A percentile compares a stretch with the other conserved stretches of the same genome.
These are phyloP conservation scores for Pezicula carpinea DNA, from an alignment of 2,329 filamentous ascomycete genomes.

Conservation along the genomic window DNA sequence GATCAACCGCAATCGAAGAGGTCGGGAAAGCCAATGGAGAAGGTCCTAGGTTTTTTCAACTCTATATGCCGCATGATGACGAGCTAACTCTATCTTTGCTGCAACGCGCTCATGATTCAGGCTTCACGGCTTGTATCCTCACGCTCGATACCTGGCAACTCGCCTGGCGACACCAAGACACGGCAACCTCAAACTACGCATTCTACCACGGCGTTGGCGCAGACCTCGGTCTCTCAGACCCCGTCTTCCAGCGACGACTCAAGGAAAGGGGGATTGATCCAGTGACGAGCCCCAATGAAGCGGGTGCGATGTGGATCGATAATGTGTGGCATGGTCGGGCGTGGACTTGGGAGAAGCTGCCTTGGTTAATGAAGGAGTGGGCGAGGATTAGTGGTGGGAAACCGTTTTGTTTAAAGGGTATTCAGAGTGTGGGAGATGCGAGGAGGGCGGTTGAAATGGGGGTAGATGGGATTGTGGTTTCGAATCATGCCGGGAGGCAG, in stretches of 20 bases:
- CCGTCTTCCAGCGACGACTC: conserved; percentile 52
- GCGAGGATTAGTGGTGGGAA: conserved; percentile 51
- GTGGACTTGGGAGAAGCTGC: conserved; percentile 59
- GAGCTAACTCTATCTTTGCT: conserved; percentile 52
- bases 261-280: conserved; percentile 49
- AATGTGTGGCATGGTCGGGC: conserved; percentile 58
- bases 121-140: conserved; percentile 54
- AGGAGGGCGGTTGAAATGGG: conserved; percentile 51
- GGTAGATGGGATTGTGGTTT: conserved; percentile 56
- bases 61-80: conserved; percentile 61
- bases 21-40: conserved; percentile 51
- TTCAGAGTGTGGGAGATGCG: conserved; percentile 57
- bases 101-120: conserved; percentile 46
- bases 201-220: conserved; percentile 58
- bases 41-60: conserved; percentile 53
- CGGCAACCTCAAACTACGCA: conserved; percentile 52
- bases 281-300: conserved; percentile 44
- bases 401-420: conserved; percentile 57
- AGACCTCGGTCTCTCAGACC: conserved; percentile 54
- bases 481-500: conserved; percentile 54
- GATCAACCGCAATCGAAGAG: conserved; percentile 46
- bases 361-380: conserved; percentile 57
- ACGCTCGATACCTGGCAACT: conserved; percentile 62
- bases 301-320: conserved; percentile 59
- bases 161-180: conserved; percentile 56